These are phyloP conservation scores for Penicillium maclennaniae DNA, from an alignment of 495 filamentous ascomycete species.

Conservation along the genomic window DNA sequence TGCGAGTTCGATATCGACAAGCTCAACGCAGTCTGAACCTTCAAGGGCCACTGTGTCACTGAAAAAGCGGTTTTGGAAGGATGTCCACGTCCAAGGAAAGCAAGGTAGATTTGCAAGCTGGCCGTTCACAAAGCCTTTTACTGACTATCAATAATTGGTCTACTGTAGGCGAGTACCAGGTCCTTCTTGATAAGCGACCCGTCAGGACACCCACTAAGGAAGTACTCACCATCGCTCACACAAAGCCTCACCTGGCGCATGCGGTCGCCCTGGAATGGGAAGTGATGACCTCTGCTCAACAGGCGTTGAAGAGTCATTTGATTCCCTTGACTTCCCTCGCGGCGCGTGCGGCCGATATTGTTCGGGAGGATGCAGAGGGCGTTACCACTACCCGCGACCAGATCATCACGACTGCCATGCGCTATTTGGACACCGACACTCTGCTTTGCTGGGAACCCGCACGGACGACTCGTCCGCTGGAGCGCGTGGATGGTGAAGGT, in stretches of 20 bases:
- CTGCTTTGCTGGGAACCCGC: constrained; percentile 90
- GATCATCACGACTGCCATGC: constrained; percentile 65
- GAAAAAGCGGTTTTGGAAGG: constrained; percentile 78
- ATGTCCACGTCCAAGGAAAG: constrained; percentile 59
- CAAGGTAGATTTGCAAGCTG: constrained; percentile 37
- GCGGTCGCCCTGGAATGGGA: constrained; percentile 93
- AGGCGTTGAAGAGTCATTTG: constrained; percentile 73
- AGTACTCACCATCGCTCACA: constrained; percentile 64
- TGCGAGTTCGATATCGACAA: constrained; percentile 47
- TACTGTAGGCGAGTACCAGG: constrained; percentile 57
- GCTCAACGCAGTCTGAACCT: constrained; percentile 35
- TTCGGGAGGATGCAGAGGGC: constrained; percentile 56
- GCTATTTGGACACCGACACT: constrained; percentile 88
- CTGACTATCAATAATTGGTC: neutral
- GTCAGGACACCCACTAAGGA: constrained; percentile 73
- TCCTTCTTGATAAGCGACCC: constrained; percentile 76
- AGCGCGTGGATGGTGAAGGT: constrained; percentile 29
- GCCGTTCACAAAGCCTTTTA: neutral
- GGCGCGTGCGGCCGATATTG: constrained; percentile 76
- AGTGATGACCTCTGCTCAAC: constrained; percentile 67
- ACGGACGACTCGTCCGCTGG: constrained; percentile 22
- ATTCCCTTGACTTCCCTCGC: constrained; percentile 87
- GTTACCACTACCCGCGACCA: constrained; percentile 44
- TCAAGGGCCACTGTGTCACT: constrained; percentile 44
- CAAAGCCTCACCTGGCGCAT: constrained; percentile 78